phyloP scores from a whole-genome alignment of 768 basidiomycete species.

The Albatrellus ellisii region DNA sequence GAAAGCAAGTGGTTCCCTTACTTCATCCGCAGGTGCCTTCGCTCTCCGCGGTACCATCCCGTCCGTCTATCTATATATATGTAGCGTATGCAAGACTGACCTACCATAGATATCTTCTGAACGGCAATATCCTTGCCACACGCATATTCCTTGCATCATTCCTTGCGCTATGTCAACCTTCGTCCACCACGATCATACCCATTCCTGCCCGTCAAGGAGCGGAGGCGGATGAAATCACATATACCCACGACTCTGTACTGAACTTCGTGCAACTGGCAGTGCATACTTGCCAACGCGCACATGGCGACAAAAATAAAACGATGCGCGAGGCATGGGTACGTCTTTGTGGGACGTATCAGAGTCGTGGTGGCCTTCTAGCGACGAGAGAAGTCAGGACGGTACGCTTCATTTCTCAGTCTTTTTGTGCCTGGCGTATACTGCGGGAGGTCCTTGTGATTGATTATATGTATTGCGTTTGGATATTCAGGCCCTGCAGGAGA shows the following conservation, averaged over 20 bases:
- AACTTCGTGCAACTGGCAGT: constrained; percentile 91
- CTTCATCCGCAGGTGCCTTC: constrained; percentile 43
- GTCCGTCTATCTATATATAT: constrained; percentile 30
- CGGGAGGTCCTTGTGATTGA: neutral
- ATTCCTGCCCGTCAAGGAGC: constrained; percentile 26
- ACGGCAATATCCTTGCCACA: constrained; percentile 87
- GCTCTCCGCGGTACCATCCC: constrained; percentile 79
- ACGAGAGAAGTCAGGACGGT: constrained; percentile 39
- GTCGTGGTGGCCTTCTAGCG: constrained; percentile 49
- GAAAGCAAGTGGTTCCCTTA: constrained; percentile 24
- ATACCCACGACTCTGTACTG: constrained; percentile 63
- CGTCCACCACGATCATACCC: constrained; percentile 36
- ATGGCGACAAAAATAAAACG: constrained; percentile 64
- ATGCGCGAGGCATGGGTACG: constrained; percentile 77
- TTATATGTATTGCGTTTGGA: neutral
- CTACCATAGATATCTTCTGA: constrained; percentile 52
- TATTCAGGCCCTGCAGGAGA: constrained; percentile 47
- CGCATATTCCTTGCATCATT: constrained; percentile 85
- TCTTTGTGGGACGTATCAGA: constrained; percentile 74
- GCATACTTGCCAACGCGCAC: constrained; percentile 75
- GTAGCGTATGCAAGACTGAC: neutral
- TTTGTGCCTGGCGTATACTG: neutral
- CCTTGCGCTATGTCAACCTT: constrained; percentile 46
- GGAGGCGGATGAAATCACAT: constrained; percentile 46
- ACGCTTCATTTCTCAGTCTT: neutral